These are phyloP conservation scores for Neophaeococcomyces aloes DNA, from an alignment of 2,329 filamentous ascomycete genomes.

Conservation along the genomic window DNA sequence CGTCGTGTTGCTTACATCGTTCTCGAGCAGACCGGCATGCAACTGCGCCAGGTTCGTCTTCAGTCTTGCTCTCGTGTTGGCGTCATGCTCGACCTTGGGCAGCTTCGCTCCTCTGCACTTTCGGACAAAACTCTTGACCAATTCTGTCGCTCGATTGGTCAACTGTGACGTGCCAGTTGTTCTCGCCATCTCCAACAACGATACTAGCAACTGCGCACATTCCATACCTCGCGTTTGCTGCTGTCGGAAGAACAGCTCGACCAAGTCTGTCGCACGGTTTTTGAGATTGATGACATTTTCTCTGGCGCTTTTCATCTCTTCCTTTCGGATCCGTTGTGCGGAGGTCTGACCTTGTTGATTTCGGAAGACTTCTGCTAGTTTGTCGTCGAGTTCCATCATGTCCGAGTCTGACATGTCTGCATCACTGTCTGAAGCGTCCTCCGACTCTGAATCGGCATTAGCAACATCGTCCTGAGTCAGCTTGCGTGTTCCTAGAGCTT, in stretches of 20 bases:
- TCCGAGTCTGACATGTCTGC: slow-evolving; percentile 91
- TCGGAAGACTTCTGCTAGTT: slow-evolving; percentile 76
- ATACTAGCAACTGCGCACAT: slow-evolving; percentile 59
- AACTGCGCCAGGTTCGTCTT: slow-evolving; percentile 31
- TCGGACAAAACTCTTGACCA: slow-evolving; percentile 63
- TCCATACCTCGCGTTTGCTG: slow-evolving; percentile 56
- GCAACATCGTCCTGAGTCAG: slow-evolving; percentile 44
- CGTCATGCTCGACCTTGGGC: slow-evolving; percentile 33
- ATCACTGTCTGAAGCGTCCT: slow-evolving; percentile 39
- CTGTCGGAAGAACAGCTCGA: slow-evolving; percentile 74
- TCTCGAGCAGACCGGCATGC: slow-evolving; percentile 56
- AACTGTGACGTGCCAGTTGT: slow-evolving; percentile 69
- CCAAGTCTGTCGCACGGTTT: slow-evolving; percentile 76
- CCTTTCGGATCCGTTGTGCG: slow-evolving; percentile 53
- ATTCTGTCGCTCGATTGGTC: slow-evolving; percentile 58
- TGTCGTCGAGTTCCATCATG: slow-evolving; percentile 80
- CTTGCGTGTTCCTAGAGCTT: slow-evolving; percentile 62
- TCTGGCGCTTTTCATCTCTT: slow-evolving; percentile 77
- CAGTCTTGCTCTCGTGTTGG: slow-evolving; percentile 40
- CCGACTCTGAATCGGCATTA: slow-evolving; percentile 43
- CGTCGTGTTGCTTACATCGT: slow-evolving; percentile 51
- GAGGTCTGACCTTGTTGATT: slow-evolving; percentile 47
- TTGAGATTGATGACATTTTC: slow-evolving; percentile 91
- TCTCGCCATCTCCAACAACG: slow-evolving; percentile 64
- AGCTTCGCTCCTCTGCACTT: slow-evolving; percentile 43